Evolutionary conservation across 768 basidiomycete species (phyloP), one percentile per base, ranked within the genome.

Genomic region (Mycena amicta): DNA sequence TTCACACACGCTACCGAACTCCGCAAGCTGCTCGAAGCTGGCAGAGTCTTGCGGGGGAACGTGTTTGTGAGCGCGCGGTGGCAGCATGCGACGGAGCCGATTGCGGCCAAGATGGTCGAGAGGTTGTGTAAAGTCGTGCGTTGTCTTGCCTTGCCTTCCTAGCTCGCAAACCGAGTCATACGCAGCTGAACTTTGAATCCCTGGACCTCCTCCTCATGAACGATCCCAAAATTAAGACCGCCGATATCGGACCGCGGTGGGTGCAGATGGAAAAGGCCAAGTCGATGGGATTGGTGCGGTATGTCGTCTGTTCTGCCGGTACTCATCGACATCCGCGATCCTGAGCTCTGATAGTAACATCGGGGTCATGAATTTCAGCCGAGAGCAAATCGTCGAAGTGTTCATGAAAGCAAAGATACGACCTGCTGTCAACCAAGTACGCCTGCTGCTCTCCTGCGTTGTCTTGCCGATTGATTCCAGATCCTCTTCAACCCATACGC

Each of bases 221-320:
- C 20, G 43, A 45, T 15, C 43, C 43, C 20, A 45, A 45, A 23
- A n/a, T 23, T 5, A 45, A 45, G 22, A 45, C 22, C 20, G 43
- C 33, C 33, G 43, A 45, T 45, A 45, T 45, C 22, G 43, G 43
- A 8, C 43, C 43, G 15, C 43, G 43, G 22, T 45, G 43, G 43
- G 43, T n/a, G 43, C 43, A 45, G 20, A 45, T 45, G 43, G 43
- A 45, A n/a, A 45, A 45, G 43, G 43, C 43, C 15, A 45, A 45
- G 43, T 8, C 12, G 43, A 45, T 45, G 43, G 43, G 43, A n/a
- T 23, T 45, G 12, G 43, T 45, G 22, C 12, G 43, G 43, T 45
- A 23, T 8, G 43, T 8, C 33, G 11, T 37, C 11, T 18, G 8
- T 8, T 18, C 33, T 8, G 33, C 18, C 11, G 18, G 33, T 8